Evolutionary conservation across 345 rosid genomes (phyloP).

Genomic region (Streptanthus diversifolius): DNA sequence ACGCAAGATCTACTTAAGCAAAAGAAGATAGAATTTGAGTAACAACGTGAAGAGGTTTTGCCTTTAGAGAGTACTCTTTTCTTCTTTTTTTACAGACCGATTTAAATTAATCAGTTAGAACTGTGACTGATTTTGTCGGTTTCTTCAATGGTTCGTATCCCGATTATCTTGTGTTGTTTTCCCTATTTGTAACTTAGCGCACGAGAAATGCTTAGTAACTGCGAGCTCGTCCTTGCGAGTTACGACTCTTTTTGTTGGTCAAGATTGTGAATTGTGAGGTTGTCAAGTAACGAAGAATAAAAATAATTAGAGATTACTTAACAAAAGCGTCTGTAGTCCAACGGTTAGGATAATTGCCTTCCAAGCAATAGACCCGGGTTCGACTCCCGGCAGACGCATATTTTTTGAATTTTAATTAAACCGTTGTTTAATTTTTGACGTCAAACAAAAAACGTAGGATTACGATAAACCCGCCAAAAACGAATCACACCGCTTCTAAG

Average conservation of each 20-base stretch:
- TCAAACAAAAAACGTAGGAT: too few species aligned
- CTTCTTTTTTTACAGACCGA: not conserved
- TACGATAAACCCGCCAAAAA: not conserved
- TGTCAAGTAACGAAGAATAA: too few species aligned
- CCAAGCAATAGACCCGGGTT: conserved; percentile 90
- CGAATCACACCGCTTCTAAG: not conserved
- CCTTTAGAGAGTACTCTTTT: not conserved
- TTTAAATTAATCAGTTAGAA: not conserved
- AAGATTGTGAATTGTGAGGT: too few species aligned
- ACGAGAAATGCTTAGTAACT: not conserved
- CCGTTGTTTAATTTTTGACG: too few species aligned
- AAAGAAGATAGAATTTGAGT: not conserved
- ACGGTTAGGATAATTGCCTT: conserved; percentile 79
- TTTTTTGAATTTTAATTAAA: too few species aligned
- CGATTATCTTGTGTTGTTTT: not conserved
- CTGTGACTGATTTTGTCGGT: not conserved
- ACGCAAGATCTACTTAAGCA: not conserved
- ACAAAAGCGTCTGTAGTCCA: conserved; percentile 39
- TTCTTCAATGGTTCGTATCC: not conserved
- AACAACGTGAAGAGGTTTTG: not conserved
- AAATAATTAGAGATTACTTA: too few species aligned
- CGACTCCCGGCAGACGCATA: conserved; percentile 84
- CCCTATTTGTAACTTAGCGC: not conserved
- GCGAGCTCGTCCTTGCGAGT: not conserved
- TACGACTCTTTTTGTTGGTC: too few species aligned